Base-by-base conservation (phyloP, 306 rosid species). In the Begonia loranthoides region DNA sequence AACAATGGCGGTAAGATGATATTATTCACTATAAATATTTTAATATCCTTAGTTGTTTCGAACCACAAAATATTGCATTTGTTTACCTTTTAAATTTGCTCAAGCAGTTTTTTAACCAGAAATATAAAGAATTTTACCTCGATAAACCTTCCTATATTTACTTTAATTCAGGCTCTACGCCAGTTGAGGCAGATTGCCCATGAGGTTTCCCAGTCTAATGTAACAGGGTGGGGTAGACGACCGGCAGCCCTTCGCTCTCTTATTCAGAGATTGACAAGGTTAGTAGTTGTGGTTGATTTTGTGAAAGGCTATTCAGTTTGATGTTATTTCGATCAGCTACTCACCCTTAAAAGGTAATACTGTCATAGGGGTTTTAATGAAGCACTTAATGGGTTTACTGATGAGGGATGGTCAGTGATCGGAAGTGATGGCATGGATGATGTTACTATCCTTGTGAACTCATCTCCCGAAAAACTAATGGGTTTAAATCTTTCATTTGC, bases 391-490 rank as follows among this genome's bases (percentile, higher is more conserved):
- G 97, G 97, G 38, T 84, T 89, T 76, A 79, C 79, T 41, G 97
- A 89, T 63, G 97, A 89, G 76, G 97, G 97, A 12, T 89, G 97
- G 97, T 73, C 97, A 17, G 66, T 82, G 82, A 84, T 89, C 72
- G 93, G 89, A 60, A 84, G 75, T 59, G 97, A 89, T 59, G 97
- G 87, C 60, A 77, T 79, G 55, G 97, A 89, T 76, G 95, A 89
- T 66, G 97, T 89, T 33, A 82, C 97, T 36, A 72, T 84, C 53
- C 84, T 89, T 9, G 74, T 89, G 40, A 89, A 89, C 66, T 81
- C 93, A 14, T 89, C 97, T 43, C 93, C 93, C 51, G 95, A 89
- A 54, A 89, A 89, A 73, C 73, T 89, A 24, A 82, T 89, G 93
- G 89, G 93, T 50, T 73, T 84, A 64, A 89, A 89, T 71, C 79